These are phyloP conservation scores for Heracleum sosnowskyi DNA, from an alignment of 129 eudicot genomes.

Conservation along the genomic window DNA sequence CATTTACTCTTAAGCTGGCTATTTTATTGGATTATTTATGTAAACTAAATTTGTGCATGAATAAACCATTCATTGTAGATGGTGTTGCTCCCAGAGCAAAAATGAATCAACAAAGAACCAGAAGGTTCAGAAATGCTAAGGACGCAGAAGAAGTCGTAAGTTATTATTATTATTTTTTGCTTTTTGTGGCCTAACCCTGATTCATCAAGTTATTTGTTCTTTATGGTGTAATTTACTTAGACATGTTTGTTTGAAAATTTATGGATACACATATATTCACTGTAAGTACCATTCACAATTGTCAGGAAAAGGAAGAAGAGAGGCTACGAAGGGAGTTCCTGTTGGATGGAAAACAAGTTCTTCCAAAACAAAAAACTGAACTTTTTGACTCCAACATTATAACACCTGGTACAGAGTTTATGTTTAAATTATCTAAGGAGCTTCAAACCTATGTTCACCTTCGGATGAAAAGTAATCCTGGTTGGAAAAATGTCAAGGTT, in stretches of 20 bases:
- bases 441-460: slow-evolving; percentile 29
- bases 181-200: neutral
- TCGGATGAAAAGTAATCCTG: slow-evolving; percentile 22
- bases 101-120: slow-evolving; percentile 57
- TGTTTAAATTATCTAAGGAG: slow-evolving; percentile 31
- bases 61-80: slow-evolving; percentile 21
- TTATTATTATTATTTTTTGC: neutral
- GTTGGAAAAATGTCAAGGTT: slow-evolving; percentile 43
- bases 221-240: neutral
- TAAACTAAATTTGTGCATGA: neutral
- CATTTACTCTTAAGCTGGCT: no score
- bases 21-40: neutral
- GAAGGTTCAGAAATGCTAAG: slow-evolving; percentile 41
- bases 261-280: no score
- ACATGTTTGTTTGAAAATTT: neutral
- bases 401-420: slow-evolving; percentile 55
- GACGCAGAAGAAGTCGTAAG: slow-evolving; percentile 32
- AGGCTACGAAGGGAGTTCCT: slow-evolving; percentile 26
- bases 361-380: slow-evolving; percentile 28
- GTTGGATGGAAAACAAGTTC: slow-evolving; percentile 31
- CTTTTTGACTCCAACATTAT: slow-evolving; percentile 52
- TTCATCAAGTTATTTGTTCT: neutral
- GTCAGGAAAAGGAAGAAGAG: slow-evolving; percentile 35
- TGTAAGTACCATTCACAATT: neutral
- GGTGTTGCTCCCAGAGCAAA: slow-evolving; percentile 73